These are phyloP conservation scores for Sporothrix pallida DNA, from an alignment of 2,329 filamentous ascomycete species.

Conservation along the genomic window DNA sequence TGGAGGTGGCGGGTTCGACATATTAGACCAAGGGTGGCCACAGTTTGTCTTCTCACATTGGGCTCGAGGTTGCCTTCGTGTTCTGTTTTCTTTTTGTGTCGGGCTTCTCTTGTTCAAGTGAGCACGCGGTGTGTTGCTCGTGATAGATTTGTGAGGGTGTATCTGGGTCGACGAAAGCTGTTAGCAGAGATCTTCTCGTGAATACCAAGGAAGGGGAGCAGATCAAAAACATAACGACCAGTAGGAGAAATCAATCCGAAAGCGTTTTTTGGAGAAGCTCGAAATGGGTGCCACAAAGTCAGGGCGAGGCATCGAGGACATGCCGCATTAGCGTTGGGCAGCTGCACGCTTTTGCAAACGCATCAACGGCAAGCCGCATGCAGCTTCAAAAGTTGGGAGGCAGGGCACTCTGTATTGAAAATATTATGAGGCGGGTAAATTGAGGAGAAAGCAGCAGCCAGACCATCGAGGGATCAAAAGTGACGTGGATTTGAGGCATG, in stretches of 20 bases:
- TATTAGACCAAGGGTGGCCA: not conserved
- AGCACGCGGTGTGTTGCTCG: not conserved
- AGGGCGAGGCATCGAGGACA: slow-evolving; percentile 7
- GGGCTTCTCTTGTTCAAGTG: not conserved
- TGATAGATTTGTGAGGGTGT: not conserved
- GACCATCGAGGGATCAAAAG: not conserved
- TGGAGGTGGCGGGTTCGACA: not conserved
- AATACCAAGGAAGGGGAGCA: not conserved
- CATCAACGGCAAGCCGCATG: slow-evolving; percentile 21
- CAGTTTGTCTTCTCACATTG: not conserved
- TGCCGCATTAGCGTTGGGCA: slow-evolving; percentile 34
- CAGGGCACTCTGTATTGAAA: not conserved
- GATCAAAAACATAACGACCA: not conserved
- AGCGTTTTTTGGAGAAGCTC: not conserved
- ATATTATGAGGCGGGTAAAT: not conserved
- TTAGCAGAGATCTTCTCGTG: not conserved
- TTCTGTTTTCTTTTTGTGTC: not conserved
- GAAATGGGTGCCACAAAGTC: not conserved
- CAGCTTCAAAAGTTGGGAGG: not conserved
- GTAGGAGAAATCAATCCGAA: not conserved
- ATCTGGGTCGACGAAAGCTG: not conserved
- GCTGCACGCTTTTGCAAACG: slow-evolving; percentile 29
- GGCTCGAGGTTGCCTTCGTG: not conserved
- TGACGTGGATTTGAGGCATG: too few relatives aligned
- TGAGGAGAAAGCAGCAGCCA: not conserved